Evolutionary conservation across 768 basidiomycete genomes (phyloP), one percentile per base, ranked within the genome.

Genomic region (Serendipita sp.): DNA sequence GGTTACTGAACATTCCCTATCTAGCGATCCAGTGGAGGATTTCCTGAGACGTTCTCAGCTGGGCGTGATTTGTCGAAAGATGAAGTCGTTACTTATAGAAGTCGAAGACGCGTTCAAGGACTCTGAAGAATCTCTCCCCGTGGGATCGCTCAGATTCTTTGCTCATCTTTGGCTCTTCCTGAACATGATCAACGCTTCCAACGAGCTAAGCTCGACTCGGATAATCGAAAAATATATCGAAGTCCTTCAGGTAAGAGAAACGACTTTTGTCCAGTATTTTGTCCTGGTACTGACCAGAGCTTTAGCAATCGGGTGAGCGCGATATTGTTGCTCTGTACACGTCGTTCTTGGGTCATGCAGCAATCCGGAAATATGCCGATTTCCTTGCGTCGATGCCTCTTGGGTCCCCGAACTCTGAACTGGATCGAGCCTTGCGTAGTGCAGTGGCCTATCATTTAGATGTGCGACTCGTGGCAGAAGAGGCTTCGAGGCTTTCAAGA

Each of bases 251-350:
- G 88, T 85, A 32, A 52, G 80, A 68, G 38, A 3, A 41, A 41
- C 13, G 41, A 0, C 18, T 10, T 7, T 41, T 34, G 18, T 65
- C 47, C n/a, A 18, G 13, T 54, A 13, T 44, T 35, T 23, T 63
- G 1, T 15, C 18, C n/a, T 44, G 4, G n/a, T 64, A 10, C 51
- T 30, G 35, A 52, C 65, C 62, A 30, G 15, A 2, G 41, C 41
- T 56, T 34, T 68, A 88, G 85, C 77, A 78, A 46, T 86, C 89
- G 16, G 89, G 88, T 16, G 80, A 93, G 74, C 81, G 89, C 38
- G 83, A 88, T 46, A 80, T 98, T 16, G 92, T 98, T 11, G 93
- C 95, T 0, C 83, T 96, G 78, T 98, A 99, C 72, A 92, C 92
- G 3, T 84, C 89, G 13, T 89, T 90, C 34, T 76, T 98, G 23